These are phyloP conservation scores for Pachysolen tannophilus DNA, from an alignment of 805 yeast species.

Conservation along the genomic window DNA sequence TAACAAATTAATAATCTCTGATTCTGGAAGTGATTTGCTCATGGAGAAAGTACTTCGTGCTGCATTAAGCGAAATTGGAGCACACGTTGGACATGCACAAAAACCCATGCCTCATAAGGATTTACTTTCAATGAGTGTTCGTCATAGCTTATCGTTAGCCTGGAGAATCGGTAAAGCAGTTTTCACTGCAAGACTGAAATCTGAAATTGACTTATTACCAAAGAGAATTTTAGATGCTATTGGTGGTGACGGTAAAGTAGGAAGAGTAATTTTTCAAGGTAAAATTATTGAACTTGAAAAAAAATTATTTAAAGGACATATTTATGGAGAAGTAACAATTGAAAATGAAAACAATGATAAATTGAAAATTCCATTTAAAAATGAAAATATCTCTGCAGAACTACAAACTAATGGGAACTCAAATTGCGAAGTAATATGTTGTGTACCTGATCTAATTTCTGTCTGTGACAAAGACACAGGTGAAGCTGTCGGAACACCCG, in stretches of 20 bases:
- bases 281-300: conserved; percentile 31
- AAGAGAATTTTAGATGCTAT: conserved; percentile 25
- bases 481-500: conserved; percentile 38
- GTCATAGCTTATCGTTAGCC: conserved; percentile 27
- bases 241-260: conserved; percentile 24
- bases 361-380: conserved; percentile 33
- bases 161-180: conserved; percentile 40
- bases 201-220: conserved; percentile 26
- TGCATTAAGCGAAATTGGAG: conserved; percentile 32
- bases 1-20: conserved; percentile 23
- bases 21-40: conserved; percentile 23
- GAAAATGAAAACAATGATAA: conserved; percentile 13
- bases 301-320: conserved; percentile 27
- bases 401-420: conserved; percentile 14
- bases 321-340: conserved; percentile 29
- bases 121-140: conserved; percentile 22
- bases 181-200: conserved; percentile 22
- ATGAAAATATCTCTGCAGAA: conserved; percentile 32
- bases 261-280: conserved; percentile 24
- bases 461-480: conserved; percentile 30
- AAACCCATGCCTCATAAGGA: conserved; percentile 25
- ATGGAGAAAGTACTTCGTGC: conserved; percentile 33
- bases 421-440: conserved; percentile 20
- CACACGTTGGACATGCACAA: conserved; percentile 27
- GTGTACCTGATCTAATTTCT: conserved; percentile 35